Evolutionary conservation across 345 rosid species (phyloP).

Genomic region (Eucalyptus albens): DNA sequence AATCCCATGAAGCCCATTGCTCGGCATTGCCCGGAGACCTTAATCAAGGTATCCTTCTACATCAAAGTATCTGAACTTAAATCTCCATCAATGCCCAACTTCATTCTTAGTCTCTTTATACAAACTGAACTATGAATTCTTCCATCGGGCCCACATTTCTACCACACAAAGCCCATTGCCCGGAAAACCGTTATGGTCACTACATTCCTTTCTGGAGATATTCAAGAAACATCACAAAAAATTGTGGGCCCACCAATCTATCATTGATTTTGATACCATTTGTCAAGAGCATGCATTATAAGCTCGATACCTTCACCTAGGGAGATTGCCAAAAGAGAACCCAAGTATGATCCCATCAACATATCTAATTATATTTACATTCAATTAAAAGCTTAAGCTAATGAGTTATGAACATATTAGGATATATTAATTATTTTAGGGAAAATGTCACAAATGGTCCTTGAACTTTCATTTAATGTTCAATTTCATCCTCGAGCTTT

Average conservation of each 20-base stretch:
- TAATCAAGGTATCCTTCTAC: neutral
- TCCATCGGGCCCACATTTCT: neutral
- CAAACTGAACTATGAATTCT: neutral
- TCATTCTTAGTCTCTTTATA: neutral
- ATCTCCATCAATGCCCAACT: neutral
- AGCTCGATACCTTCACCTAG: neutral
- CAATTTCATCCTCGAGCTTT: no score
- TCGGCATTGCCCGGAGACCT: fast-evolving
- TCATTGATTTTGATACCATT: no score
- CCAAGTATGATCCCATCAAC: neutral
- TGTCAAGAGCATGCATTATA: neutral
- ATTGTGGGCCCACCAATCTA: neutral
- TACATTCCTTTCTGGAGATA: fast-evolving
- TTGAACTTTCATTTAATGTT: no score
- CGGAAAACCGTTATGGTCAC: neutral
- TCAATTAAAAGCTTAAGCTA: no score
- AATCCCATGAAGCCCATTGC: neutral
- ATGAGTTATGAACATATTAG: no score
- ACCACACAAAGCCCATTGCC: no score
- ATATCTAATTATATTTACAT: no score
- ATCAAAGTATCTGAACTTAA: no score
- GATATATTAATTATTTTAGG: no score
- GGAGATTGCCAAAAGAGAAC: neutral
- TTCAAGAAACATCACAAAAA: neutral
- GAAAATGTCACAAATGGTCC: no score